phyloP scores from a whole-genome alignment of 2,329 filamentous ascomycete species.

The Xylogone sp. region DNA sequence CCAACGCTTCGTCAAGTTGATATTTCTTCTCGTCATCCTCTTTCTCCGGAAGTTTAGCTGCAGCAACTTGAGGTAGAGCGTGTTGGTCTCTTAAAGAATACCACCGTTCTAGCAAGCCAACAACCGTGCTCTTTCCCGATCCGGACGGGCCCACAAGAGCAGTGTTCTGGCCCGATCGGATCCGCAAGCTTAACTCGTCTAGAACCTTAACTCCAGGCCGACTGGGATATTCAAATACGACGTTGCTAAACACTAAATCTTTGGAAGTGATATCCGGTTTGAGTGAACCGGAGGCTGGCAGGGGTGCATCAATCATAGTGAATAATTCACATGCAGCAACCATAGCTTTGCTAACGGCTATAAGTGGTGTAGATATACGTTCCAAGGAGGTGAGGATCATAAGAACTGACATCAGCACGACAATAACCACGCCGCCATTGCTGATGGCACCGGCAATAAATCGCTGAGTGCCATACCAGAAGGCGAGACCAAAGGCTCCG shows the following conservation, averaged over 20 bases:
- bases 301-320: conserved; percentile 29
- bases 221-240: conserved; percentile 35
- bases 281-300: conserved; percentile 36
- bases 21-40: conserved; percentile 12
- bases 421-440: background rate
- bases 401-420: conserved; percentile 18
- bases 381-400: conserved; percentile 35
- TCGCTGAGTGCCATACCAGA: conserved; percentile 17
- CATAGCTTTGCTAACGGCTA: conserved; percentile 39
- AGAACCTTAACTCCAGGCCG: conserved; percentile 27
- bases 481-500: conserved; percentile 19
- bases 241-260: conserved; percentile 28
- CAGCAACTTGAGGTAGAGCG: background rate
- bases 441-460: background rate
- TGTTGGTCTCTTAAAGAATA: conserved; percentile 30
- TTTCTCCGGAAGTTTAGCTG: conserved; percentile 29
- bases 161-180: conserved; percentile 34
- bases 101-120: conserved; percentile 40
- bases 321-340: conserved; percentile 32
- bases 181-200: conserved; percentile 28
- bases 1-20: conserved; percentile 17
- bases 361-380: conserved; percentile 51
- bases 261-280: conserved; percentile 44
- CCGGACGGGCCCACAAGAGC: conserved; percentile 44
- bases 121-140: conserved; percentile 39